These are phyloP conservation scores for Polyporus tsugae DNA, from an alignment of 1,284 basidiomycete species.

Conservation along the genomic window DNA sequence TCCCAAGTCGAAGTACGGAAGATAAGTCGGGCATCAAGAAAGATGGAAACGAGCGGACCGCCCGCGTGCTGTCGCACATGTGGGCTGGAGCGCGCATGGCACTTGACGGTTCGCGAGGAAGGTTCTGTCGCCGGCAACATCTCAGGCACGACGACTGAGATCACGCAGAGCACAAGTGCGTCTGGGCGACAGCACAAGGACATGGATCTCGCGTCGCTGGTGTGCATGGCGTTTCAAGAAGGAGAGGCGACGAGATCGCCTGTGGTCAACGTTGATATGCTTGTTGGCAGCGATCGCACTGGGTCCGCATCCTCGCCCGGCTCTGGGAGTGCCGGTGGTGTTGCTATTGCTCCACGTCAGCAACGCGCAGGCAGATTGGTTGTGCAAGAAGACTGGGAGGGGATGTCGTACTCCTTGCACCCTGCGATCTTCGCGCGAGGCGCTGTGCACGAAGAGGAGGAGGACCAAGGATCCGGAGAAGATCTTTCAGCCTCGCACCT, in stretches of 20 bases:
- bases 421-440: slow-evolving; percentile 24
- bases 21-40: slow-evolving; percentile 24
- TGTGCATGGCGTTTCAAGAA: slow-evolving; percentile 33
- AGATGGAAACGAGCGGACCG: slow-evolving; percentile 14
- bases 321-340: not conserved
- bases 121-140: slow-evolving; percentile 19
- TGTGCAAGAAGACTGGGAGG: not conserved
- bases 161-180: not conserved
- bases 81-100: slow-evolving; percentile 37
- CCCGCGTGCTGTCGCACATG: slow-evolving; percentile 41
- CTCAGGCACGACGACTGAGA: not conserved
- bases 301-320: not conserved
- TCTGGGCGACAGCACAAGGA: slow-evolving; percentile 19
- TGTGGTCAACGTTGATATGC: slow-evolving; percentile 35
- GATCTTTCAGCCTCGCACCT: slow-evolving; percentile 9
- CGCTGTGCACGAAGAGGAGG: not conserved
- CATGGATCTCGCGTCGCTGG: slow-evolving; percentile 4
- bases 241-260: slow-evolving; percentile 31
- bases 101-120: slow-evolving; percentile 33
- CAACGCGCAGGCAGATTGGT: slow-evolving; percentile 13
- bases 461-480: not conserved
- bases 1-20: slow-evolving; percentile 2
- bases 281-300: slow-evolving; percentile 12
- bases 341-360: not conserved
- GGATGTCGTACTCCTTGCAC: slow-evolving; percentile 25